Conservation (phyloP, 2,329 filamentous ascomycete species). For the Exophiala viscosa region DNA sequence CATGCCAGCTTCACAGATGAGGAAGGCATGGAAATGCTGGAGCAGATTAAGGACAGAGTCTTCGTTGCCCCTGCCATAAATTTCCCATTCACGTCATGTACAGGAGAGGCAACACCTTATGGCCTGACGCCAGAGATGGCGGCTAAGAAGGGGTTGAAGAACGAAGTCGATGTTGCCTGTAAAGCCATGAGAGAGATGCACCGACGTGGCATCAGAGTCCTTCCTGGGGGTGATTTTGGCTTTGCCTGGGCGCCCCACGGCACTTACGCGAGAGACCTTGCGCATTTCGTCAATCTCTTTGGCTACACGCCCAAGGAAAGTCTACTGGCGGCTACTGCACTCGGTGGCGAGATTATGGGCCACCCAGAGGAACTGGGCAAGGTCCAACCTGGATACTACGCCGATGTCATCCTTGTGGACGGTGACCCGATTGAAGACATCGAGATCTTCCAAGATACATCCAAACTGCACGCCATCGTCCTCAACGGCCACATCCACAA, state of each 20-base stretch:
- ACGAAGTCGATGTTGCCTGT: slow-evolving; percentile 6
- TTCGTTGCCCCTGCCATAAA: slow-evolving; percentile 4
- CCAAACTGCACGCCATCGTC: slow-evolving; percentile 3
- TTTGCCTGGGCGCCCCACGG: slow-evolving; percentile 9
- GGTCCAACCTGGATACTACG: slow-evolving; percentile 10
- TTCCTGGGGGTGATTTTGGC: slow-evolving; percentile 6
- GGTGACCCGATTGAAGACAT: slow-evolving; percentile 6
- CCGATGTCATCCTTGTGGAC: slow-evolving; percentile 9
- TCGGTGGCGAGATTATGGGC: slow-evolving; percentile 11
- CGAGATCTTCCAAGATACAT: slow-evolving; percentile 6
- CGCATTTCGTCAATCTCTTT: slow-evolving; percentile 9
- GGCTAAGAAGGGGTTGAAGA: slow-evolving; percentile 4
- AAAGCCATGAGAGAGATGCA: slow-evolving; percentile 8
- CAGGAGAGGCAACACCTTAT: slow-evolving; percentile 6
- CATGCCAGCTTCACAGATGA: slow-evolving; percentile 8
- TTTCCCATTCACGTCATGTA: slow-evolving; percentile 7
- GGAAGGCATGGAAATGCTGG: slow-evolving; percentile 7
- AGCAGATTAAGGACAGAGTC: slow-evolving; percentile 3
- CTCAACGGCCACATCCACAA: slow-evolving; percentile 10
- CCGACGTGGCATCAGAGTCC: slow-evolving; percentile 6
- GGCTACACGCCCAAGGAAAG: slow-evolving; percentile 8
- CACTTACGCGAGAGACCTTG: slow-evolving; percentile 9
- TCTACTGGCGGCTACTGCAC: slow-evolving; percentile 1
- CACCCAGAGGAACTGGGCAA: slow-evolving; percentile 10
- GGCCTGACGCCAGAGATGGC: slow-evolving; percentile 11